Conservation (phyloP, 208 protist genomes). For the Crithidia thermophila region DNA sequence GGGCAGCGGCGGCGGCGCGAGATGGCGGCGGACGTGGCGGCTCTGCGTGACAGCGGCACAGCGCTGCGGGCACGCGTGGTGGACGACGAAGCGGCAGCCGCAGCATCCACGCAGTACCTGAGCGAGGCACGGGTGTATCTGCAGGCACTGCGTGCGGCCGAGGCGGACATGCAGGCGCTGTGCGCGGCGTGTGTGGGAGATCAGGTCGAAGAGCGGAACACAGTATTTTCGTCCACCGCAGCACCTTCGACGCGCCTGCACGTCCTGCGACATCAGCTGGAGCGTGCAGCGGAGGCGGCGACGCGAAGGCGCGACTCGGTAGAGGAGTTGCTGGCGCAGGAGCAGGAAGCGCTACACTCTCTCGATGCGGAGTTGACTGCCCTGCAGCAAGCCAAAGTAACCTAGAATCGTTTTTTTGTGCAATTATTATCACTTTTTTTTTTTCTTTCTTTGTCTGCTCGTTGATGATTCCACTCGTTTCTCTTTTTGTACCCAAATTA, state of each 20-base stretch:
- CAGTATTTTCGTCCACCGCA: not conserved
- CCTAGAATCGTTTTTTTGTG: conserved; percentile 1
- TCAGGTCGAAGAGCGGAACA: too few species aligned
- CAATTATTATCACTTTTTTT: too few species aligned
- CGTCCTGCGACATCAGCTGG: conserved; percentile 10
- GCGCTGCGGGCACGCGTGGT: not conserved
- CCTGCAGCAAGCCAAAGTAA: not conserved
- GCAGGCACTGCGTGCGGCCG: conserved; percentile 30
- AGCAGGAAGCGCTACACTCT: conserved; percentile 1
- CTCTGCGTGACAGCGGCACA: conserved; percentile 15
- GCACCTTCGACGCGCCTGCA: not conserved
- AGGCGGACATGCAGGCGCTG: conserved; percentile 18
- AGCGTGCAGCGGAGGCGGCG: conserved; percentile 7
- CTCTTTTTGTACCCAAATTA: too few species aligned
- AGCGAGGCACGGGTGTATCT: conserved; percentile 29
- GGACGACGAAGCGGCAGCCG: conserved; percentile 15
- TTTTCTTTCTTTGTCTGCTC: not conserved
- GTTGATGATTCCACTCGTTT: too few species aligned
- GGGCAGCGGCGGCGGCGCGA: conserved; percentile 19
- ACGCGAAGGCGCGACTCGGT: not conserved
- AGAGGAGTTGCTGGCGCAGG: conserved; percentile 10
- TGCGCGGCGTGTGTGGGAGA: not conserved
- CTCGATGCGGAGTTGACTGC: conserved; percentile 24
- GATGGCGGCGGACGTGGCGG: conserved; percentile 16
- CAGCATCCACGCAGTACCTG: conserved; percentile 9